These are phyloP conservation scores for Suillus americanus DNA, from an alignment of 768 basidiomycete genomes.

Conservation along the genomic window DNA sequence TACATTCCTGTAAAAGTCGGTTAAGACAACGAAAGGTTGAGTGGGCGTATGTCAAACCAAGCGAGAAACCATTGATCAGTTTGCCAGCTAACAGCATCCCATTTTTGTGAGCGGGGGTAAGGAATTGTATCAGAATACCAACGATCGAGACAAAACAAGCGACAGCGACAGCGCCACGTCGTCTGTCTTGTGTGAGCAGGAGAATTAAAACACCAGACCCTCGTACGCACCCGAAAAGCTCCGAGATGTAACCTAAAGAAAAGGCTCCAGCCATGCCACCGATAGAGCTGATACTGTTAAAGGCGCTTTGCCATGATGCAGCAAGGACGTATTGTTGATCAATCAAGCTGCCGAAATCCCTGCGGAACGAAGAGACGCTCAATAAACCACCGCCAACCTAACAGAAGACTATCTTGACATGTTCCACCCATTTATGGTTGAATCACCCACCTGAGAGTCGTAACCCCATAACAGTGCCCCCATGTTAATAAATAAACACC, in stretches of 20 bases:
- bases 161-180: constrained; percentile 24
- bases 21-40: background rate
- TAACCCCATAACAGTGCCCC: constrained; percentile 27
- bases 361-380: constrained; percentile 24
- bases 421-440: background rate
- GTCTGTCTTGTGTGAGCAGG: constrained; percentile 10
- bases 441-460: constrained; percentile 20
- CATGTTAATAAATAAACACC: constrained; percentile 26
- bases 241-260: constrained; percentile 22
- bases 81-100: constrained; percentile 25
- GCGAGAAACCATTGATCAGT: constrained; percentile 25
- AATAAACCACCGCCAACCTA: constrained; percentile 23
- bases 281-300: constrained; percentile 24
- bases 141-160: constrained; percentile 21
- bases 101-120: constrained; percentile 23
- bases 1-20: constrained; percentile 17
- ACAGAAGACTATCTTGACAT: background rate
- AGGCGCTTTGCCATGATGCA: constrained; percentile 29
- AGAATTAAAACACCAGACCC: background rate
- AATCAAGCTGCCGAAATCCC: constrained; percentile 22
- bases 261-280: constrained; percentile 29
- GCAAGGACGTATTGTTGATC: constrained; percentile 14
- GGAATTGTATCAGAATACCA: constrained; percentile 25
- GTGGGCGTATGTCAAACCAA: constrained; percentile 13
- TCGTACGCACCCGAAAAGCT: constrained; percentile 17